Evolutionary conservation across 176 grass and related monocot species (phyloP), one percentile per base, ranked within the genome.

Genomic region (Sorghum bicolor): DNA sequence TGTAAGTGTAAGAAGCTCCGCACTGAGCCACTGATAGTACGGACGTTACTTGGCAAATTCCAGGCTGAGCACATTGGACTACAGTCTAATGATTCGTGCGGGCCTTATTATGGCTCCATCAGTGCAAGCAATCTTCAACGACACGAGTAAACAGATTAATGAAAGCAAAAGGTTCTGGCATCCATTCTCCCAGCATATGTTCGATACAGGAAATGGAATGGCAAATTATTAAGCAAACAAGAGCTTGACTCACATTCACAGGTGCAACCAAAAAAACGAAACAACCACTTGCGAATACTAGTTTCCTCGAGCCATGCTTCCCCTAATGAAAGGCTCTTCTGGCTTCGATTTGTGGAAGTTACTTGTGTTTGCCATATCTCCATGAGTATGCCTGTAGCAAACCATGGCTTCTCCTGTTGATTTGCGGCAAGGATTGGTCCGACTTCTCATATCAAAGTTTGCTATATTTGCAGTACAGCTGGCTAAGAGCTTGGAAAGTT

Each of bases 151-250:
- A 45, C 45, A 16, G 12, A 44, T 22, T 11, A 45, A 48, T 29
- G 10, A 26, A 64, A 86, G 72, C 19, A 25, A 33, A 25, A 57
- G 5, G 41, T 55, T 73, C 41, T 19, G 45, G 66, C 8, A 33
- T 30, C 30, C 40, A 74, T n/a, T 33, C 57, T 48, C 16, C 40
- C 41, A 16, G 29, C 5, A 6, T 41, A 73, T 53, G 34, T 74
- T 38, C 37, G 37, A 45, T 40, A 39, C 26, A 80, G 1, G 24
- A 81, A 72, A 72, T 38, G 38, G 67, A 48, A 24, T 79, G 74
- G 17, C 44, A 26, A 29, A 29, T 79, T 90, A 80, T 87, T 76
- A 70, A 28, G 19, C 71, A 39, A 84, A 67, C 29, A 64, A 50
- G 62, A 58, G 8, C 12, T 86, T 44, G 41, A 64, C 64, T 57